phyloP scores from a whole-genome alignment of 306 rosid genomes.

The Vigna trinervia region DNA sequence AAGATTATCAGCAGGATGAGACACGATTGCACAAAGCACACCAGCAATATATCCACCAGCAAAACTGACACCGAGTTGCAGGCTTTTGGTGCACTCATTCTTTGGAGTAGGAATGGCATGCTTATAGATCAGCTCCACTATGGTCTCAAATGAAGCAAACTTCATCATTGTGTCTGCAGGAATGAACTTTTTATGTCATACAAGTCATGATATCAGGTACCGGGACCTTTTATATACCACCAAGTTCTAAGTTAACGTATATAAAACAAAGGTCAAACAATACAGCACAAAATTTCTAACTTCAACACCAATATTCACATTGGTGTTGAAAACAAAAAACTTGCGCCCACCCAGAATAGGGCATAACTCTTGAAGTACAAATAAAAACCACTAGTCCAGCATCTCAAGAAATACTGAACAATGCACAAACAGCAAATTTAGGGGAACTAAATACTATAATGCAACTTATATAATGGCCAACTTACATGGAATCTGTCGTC shows the following conservation, averaged over 20 bases:
- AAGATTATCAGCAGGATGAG: constrained; percentile 99
- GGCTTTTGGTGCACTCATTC: constrained; percentile 78
- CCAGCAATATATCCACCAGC: constrained; percentile 97
- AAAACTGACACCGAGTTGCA: constrained; percentile 95
- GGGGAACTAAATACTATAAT: not conserved
- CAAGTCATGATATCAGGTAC: not conserved
- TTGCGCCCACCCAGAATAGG: too few relatives aligned
- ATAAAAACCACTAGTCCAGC: not conserved
- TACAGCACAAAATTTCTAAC: not conserved
- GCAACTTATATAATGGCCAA: constrained; percentile 28
- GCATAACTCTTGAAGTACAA: not conserved
- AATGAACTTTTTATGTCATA: constrained; percentile 9
- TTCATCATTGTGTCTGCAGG: constrained; percentile 95
- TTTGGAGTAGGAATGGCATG: constrained; percentile 81
- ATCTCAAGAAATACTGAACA: constrained; percentile 12
- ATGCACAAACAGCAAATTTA: not conserved
- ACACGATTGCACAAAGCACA: constrained; percentile 90
- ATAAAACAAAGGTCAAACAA: constrained; percentile 11
- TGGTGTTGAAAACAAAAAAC: too few relatives aligned
- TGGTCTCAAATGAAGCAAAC: constrained; percentile 93
- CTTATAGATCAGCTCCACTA: constrained; percentile 82
- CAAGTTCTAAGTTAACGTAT: not conserved
- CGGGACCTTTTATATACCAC: constrained; percentile 1
- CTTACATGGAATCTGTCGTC: constrained; percentile 99
- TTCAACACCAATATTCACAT: not conserved